Base-by-base conservation (phyloP, 2,329 filamentous ascomycete species). In the Fusarium humuli region DNA sequence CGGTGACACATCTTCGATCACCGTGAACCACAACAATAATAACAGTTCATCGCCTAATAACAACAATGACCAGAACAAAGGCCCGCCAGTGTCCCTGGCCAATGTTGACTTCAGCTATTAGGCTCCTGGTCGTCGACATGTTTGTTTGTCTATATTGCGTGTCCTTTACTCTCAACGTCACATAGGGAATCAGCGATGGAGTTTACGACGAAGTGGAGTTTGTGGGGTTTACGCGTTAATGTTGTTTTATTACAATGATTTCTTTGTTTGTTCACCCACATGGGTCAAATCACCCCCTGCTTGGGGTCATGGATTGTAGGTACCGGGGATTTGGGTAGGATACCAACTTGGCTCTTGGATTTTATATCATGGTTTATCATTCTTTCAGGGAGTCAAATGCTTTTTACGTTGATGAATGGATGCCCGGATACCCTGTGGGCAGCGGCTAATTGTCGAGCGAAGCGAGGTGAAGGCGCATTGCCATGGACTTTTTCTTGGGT, bases 31-130 rank as follows among this genome's bases (percentile, higher is more conserved):
- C 47, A 76, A 75, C 73, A 76, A 73, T 72, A 71, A 76, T 40
- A 78, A 76, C 45, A 74, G 56, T 50, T 44, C 77, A 53, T 77
- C 79, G 68, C 70, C 77, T 41, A 76, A 81, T 27, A 72, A 60
- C 65, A 69, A 71, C 65, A 63, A 71, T 25, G 83, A 85, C 73
- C 85, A 89, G 83, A 80, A 84, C 82, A 80, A 84, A 67, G 71
- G 75, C 22, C 72, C 87, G 71, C 82, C 86, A 41, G 82, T 90
- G 80, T 86, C 86, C 60, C 83, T 90, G 80, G 87, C 86, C 64
- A 84, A 87, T 76, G 86, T 90, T 71, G 87, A 90, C 79, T 87
- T 90, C 69, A 89, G 84, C 78, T 90, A 90, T 73, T 90, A 81
- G 86, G 65, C 61, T 60, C 22, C 22, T 34, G 37, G 55, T 47